Evolutionary conservation across 495 filamentous ascomycete genomes (phyloP).

Genomic region (Xylaria scruposa): DNA sequence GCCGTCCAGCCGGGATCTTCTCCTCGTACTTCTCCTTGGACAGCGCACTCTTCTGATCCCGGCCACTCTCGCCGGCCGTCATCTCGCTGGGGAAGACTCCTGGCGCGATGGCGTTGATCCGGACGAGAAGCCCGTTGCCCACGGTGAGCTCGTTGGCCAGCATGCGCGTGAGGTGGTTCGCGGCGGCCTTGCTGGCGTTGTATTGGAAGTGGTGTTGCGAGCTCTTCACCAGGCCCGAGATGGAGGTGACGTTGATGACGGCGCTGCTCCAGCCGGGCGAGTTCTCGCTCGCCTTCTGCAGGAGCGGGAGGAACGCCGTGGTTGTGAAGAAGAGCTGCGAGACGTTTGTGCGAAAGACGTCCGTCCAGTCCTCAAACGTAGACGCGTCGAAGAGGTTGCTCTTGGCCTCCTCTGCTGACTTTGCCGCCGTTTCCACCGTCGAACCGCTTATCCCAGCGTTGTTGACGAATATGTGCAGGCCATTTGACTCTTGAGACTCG

Average conservation of each 20-base stretch:
- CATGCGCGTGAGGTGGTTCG: conserved; percentile 76
- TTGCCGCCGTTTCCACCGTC: conserved; percentile 63
- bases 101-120: conserved; percentile 74
- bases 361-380: conserved; percentile 73
- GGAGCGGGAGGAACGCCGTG: conserved; percentile 71
- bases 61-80: conserved; percentile 61
- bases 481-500: conserved; percentile 59
- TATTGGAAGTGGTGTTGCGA: conserved; percentile 78
- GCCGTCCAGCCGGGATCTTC: conserved; percentile 64
- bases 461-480: conserved; percentile 79
- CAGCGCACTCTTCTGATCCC: conserved; percentile 68
- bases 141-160: conserved; percentile 74
- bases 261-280: conserved; percentile 65
- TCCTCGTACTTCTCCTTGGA: conserved; percentile 64
- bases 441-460: conserved; percentile 64
- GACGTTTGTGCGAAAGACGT: conserved; percentile 80
- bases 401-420: conserved; percentile 56
- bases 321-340: conserved; percentile 82
- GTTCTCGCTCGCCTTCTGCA: conserved; percentile 59
- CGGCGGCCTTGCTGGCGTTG: conserved; percentile 73
- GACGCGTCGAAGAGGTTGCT: conserved; percentile 70
- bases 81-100: conserved; percentile 78
- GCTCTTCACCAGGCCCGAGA: conserved; percentile 77
- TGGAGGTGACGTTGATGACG: conserved; percentile 78
- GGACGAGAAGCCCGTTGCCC: conserved; percentile 71